These are phyloP conservation scores for Chlorella sp. DNA, from an alignment of 139 green algal genomes.

Conservation along the genomic window DNA sequence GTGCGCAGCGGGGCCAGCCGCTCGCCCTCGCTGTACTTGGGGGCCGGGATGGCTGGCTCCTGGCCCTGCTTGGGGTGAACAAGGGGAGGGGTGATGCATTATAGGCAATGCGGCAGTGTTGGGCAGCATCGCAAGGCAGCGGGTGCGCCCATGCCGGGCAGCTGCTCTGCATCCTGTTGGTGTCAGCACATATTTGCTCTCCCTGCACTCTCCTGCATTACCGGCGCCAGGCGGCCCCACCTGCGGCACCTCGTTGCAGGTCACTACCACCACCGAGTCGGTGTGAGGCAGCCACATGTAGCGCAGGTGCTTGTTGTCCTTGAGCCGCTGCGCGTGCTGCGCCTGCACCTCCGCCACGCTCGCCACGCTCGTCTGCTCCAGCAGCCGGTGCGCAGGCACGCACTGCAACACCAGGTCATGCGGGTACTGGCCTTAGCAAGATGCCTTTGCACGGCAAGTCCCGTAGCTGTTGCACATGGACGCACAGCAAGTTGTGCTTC, in stretches of 20 bases:
- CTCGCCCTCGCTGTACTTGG: conserved; percentile 42
- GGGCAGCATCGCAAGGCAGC: no score
- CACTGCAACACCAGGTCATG: conserved; percentile 21
- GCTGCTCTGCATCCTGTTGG: no score
- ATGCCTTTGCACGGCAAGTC: no score
- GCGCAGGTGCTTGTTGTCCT: conserved; percentile 83
- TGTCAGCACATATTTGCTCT: no score
- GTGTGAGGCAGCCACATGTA: conserved; percentile 99
- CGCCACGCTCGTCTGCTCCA: conserved; percentile 64
- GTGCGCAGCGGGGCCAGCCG: conserved; percentile 42
- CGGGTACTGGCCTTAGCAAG: no score
- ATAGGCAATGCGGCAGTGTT: no score
- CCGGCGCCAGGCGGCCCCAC: neutral
- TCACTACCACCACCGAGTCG: conserved; percentile 86
- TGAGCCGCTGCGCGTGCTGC: conserved; percentile 80
- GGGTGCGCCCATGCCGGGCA: no score
- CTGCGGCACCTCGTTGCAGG: conserved; percentile 17
- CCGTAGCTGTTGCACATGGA: no score
- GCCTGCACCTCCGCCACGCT: conserved; percentile 63
- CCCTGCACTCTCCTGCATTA: no score
- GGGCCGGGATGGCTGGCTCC: conserved; percentile 3
- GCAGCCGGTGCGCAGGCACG: conserved; percentile 62
- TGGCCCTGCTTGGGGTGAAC: conserved; percentile 7
- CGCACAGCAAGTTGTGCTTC: no score
- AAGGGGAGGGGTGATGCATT: no score